Base-by-base conservation (phyloP, 1,284 basidiomycete genomes). In the Cryptococcus sp. region DNA sequence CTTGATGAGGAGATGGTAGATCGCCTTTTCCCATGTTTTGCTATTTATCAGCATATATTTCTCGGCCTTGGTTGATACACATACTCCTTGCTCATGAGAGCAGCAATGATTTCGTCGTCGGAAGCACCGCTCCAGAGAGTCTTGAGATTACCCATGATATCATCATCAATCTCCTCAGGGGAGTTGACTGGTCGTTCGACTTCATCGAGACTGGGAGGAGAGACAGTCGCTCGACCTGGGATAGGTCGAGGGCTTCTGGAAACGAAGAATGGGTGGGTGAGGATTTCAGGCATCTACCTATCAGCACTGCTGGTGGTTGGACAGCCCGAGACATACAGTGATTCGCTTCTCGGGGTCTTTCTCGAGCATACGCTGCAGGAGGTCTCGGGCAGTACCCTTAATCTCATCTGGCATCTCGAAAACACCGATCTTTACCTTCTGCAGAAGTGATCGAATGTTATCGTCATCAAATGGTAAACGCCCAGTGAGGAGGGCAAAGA, bases 401-500 rank as follows among this genome's bases (percentile, higher is more conserved):
- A 98, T 83, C 68, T 87, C 85, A 2, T 77, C 66, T 1, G 94
- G 93, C 83, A 96, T 91, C 39, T 81, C 81, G 68, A 86, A 97
- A 45, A 79, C 79, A 28, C 90, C 93, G n/a, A 80, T 67, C 61
- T 86, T 85, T 58, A 98, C 90, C 74, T 91, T 91, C 61, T 85
- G 83, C 40, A 97, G 80, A 19, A 98, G 80, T 16, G 80, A 76
- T 21, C 81, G 80, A 50, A 91, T 83, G 69, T 81, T 73, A 72
- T 78, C 72, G 66, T 94, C 88, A 73, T 98, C 93, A 70, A 98
- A 99, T 2, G 96, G 96, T 37, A 98, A 79, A 36, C 84, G 81
- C 4, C 92, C 94, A n/a, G 85, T 86, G 23, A 98, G 80, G 14
- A 98, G 79, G 13, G 91, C 92, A 64, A 87, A 94, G 49, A 99